phyloP scores from a whole-genome alignment of 306 rosid genomes.

The Quercus rubra region DNA sequence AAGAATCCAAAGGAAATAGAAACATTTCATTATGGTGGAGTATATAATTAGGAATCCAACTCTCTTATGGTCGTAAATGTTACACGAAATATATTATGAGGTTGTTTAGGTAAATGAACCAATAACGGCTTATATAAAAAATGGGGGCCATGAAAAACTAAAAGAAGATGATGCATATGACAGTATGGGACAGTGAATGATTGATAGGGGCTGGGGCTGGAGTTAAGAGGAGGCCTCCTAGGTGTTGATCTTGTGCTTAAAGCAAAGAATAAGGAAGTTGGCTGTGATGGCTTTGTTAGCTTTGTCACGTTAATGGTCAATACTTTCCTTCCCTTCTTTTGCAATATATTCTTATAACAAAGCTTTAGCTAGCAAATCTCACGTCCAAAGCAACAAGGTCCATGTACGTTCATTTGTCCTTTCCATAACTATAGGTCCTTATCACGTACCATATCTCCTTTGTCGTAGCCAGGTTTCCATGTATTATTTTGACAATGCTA shows the following conservation, averaged over 20 bases:
- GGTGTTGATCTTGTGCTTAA: neutral
- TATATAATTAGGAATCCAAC: no score
- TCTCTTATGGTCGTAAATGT: no score
- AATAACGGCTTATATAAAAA: no score
- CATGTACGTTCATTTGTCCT: neutral
- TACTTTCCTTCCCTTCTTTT: neutral
- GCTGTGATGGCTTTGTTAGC: neutral
- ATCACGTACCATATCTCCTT: neutral
- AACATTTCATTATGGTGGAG: no score
- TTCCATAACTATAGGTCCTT: neutral
- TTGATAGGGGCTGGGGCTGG: neutral
- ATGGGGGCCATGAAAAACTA: no score
- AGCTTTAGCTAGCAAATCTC: neutral
- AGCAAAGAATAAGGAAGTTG: neutral
- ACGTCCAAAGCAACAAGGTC: neutral
- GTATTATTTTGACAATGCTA: neutral
- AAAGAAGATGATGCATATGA: no score
- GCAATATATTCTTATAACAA: neutral
- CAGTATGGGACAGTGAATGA: no score
- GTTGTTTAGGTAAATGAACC: no score
- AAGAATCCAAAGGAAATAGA: no score
- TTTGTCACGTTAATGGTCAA: neutral
- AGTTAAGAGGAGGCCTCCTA: neutral
- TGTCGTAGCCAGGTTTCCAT: neutral
- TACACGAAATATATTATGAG: no score